These are phyloP conservation scores for Lentinula sp. DNA, from an alignment of 768 basidiomycete species.

Conservation along the genomic window DNA sequence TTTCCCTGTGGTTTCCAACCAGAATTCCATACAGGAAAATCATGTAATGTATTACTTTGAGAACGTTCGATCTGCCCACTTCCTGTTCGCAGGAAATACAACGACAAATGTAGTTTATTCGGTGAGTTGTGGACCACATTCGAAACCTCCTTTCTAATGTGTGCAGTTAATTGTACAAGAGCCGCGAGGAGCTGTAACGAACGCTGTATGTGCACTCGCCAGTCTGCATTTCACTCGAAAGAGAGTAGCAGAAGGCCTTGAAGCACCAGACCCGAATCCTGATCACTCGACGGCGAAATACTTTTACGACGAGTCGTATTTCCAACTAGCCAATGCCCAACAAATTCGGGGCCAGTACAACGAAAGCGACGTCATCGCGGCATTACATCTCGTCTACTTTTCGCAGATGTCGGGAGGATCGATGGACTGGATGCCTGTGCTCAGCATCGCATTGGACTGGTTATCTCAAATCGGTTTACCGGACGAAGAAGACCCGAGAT, in stretches of 20 bases:
- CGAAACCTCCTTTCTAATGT: background rate
- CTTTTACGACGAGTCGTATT: slow-evolving; percentile 64
- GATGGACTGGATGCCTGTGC: slow-evolving; percentile 64
- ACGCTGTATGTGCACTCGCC: slow-evolving; percentile 72
- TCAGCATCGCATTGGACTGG: slow-evolving; percentile 75
- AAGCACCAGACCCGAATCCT: slow-evolving; percentile 44
- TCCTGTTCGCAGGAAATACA: slow-evolving; percentile 55
- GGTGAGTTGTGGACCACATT: slow-evolving; percentile 33
- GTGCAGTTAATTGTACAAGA: slow-evolving; percentile 45
- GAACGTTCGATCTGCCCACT: slow-evolving; percentile 61
- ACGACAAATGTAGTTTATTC: slow-evolving; percentile 61
- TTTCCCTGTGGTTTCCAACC: slow-evolving; percentile 24
- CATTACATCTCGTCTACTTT: slow-evolving; percentile 70
- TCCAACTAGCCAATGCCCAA: slow-evolving; percentile 52
- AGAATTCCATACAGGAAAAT: slow-evolving; percentile 43
- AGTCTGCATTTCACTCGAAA: slow-evolving; percentile 61
- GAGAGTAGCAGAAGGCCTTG: slow-evolving; percentile 57
- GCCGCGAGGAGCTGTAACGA: slow-evolving; percentile 65
- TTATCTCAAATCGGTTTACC: slow-evolving; percentile 59
- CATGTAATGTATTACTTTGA: slow-evolving; percentile 74
- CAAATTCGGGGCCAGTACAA: slow-evolving; percentile 47
- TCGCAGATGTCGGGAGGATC: slow-evolving; percentile 65
- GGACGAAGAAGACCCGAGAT: slow-evolving; percentile 57
- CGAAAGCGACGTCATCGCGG: slow-evolving; percentile 72
- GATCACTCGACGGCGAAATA: slow-evolving; percentile 56